phyloP scores from a whole-genome alignment of 108 stramenopile species.

The Stephanodiscus triporus region DNA sequence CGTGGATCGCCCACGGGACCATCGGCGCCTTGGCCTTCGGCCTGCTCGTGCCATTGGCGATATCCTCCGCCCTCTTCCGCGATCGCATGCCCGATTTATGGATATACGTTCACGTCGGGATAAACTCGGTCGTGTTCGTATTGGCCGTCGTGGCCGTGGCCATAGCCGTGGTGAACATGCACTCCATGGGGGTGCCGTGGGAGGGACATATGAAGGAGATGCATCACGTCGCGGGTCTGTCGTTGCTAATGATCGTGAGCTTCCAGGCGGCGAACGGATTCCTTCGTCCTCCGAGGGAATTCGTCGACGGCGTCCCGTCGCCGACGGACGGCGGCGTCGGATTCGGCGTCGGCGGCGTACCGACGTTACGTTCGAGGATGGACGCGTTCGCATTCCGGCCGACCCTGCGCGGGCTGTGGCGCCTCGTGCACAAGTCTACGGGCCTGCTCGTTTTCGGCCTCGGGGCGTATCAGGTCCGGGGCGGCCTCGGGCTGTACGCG shows the following conservation, averaged over 20 bases:
- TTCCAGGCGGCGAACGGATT: constrained; percentile 53
- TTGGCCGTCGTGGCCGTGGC: constrained; percentile 37
- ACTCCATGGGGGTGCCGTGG: constrained; percentile 16
- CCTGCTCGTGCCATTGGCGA: constrained; percentile 49
- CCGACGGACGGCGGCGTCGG: constrained; percentile 32
- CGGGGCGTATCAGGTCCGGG: constrained; percentile 58
- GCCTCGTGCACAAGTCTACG: constrained; percentile 31
- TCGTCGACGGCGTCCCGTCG: too few relatives aligned
- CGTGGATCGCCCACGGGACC: constrained; percentile 55
- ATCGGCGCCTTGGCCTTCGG: constrained; percentile 52
- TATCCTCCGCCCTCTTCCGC: constrained; percentile 60
- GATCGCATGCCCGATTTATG: constrained; percentile 54
- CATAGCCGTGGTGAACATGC: constrained; percentile 11
- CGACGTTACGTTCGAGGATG: constrained; percentile 25
- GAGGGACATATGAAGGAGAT: constrained; percentile 48
- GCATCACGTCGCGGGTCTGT: constrained; percentile 53
- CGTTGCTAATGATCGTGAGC: constrained; percentile 31
- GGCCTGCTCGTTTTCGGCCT: constrained; percentile 31
- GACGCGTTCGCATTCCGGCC: constrained; percentile 6
- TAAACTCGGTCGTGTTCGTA: constrained; percentile 46
- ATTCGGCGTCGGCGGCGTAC: background rate
- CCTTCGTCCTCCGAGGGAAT: constrained; percentile 52
- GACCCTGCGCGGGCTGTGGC: constrained; percentile 48
- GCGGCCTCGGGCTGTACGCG: constrained; percentile 52
- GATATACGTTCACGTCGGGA: constrained; percentile 69